A percentile compares a stretch with the other conserved stretches of the same genome.
Evolutionary conservation across 345 rosid genomes (phyloP).

Genomic region (Eucalyptus rudis): DNA sequence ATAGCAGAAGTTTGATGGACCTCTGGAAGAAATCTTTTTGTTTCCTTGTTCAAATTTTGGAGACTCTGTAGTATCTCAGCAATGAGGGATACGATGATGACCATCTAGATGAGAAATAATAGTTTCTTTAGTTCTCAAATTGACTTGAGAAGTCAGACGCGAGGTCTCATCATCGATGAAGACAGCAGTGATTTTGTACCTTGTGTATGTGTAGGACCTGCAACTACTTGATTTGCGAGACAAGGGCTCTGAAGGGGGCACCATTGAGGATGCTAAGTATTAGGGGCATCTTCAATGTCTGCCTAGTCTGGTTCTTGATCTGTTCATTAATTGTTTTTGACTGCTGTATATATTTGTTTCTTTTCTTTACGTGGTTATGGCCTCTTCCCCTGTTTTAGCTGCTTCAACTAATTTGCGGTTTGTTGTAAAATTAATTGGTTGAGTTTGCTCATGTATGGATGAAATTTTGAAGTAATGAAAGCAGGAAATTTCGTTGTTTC

Average conservation of each 20-base stretch:
- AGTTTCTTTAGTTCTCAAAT: background rate
- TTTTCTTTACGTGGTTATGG: background rate
- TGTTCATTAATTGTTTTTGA: background rate
- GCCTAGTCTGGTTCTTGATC: background rate
- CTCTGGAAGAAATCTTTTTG: background rate
- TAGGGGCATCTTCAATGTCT: slow-evolving; percentile 11
- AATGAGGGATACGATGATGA: background rate
- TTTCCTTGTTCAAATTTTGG: background rate
- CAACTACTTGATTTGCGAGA: background rate
- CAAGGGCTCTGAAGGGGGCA: background rate
- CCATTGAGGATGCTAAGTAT: slow-evolving; percentile 15
- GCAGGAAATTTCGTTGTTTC: background rate
- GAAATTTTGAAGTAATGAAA: background rate
- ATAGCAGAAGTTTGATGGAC: background rate
- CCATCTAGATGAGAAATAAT: background rate
- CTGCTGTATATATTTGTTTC: background rate
- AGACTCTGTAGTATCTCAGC: background rate
- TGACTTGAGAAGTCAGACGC: background rate
- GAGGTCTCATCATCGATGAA: background rate
- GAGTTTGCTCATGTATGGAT: background rate
- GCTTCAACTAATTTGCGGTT: background rate
- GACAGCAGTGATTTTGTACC: background rate
- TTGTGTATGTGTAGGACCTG: background rate
- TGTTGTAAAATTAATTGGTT: background rate
- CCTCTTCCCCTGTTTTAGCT: background rate